phyloP scores from a whole-genome alignment of 441 rosid genomes.

The Populus hybrid region DNA sequence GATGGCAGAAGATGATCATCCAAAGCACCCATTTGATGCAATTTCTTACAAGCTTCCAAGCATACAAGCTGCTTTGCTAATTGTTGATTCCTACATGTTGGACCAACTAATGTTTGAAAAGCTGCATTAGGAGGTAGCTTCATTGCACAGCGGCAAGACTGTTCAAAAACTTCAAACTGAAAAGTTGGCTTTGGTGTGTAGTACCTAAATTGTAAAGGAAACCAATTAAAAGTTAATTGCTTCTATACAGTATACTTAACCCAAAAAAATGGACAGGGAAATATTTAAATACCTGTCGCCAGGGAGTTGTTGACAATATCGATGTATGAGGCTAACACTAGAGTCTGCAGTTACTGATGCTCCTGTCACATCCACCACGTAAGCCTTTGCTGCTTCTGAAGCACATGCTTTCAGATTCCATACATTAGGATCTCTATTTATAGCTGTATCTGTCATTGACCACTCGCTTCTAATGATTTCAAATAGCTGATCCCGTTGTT shows the following conservation, averaged over 20 bases:
- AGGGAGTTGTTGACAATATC: constrained; percentile 65
- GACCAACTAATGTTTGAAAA: constrained; percentile 56
- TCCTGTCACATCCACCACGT: constrained; percentile 46
- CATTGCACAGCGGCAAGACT: constrained; percentile 40
- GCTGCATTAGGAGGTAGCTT: constrained; percentile 55
- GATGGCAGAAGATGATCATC: constrained; percentile 51
- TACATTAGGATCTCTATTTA: constrained; percentile 47
- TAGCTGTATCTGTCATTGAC: constrained; percentile 51
- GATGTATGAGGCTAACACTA: constrained; percentile 44
- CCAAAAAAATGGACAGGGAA: background rate
- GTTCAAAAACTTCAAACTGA: constrained; percentile 31
- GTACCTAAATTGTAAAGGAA: constrained; percentile 34
- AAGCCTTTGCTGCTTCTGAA: constrained; percentile 30
- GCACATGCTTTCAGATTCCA: constrained; percentile 34
- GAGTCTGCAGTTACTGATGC: constrained; percentile 59
- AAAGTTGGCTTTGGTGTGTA: constrained; percentile 49
- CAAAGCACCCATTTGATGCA: constrained; percentile 55
- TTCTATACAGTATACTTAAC: background rate
- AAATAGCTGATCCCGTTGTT: constrained; percentile 62
- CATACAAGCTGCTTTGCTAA: constrained; percentile 62
- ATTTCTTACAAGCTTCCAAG: constrained; percentile 70
- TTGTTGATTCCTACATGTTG: constrained; percentile 44
- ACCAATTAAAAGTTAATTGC: background rate
- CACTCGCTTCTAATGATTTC: constrained; percentile 63
- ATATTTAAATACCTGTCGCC: constrained; percentile 42